Evolutionary conservation across 495 filamentous ascomycete species (phyloP), one percentile per base, ranked within the genome.

Genomic region (Penicillium atrosanguineum): DNA sequence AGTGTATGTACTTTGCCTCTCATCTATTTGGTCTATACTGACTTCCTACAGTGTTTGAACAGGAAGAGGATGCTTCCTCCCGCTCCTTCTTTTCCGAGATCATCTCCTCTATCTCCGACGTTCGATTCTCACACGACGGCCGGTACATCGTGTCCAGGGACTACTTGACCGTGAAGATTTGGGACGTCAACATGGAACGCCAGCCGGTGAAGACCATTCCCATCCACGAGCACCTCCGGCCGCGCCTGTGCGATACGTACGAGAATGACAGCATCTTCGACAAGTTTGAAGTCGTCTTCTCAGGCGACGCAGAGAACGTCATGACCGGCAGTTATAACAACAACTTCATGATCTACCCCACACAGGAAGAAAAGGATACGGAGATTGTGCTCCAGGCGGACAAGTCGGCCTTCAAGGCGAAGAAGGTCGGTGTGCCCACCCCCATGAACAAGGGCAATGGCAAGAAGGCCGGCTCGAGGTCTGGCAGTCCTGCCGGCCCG

Each of bases 241-340:
- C 94, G 5, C 84, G 93, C 37, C 81, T 98, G 37, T 98, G 94
- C 75, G 94, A 98, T 61, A 98, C 94, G 6, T 98, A 98, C 65
- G 94, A 98, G 72, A 98, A 98, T 58, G 94, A 98, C 67, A 95
- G 90, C 71, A 98, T 98, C 66, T 98, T 98, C 63, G 94, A 98
- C 79, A 98, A 98, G 71, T 98, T 98, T 59, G 94, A 98, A 74
- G 94, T 98, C 51, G 95, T 97, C 37, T 97, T 98, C 73, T 97
- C 93, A 4, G 94, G 94, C 15, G 94, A 97, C 70, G 91, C 91
- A 8, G 93, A 95, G 78, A 97, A 98, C 64, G 94, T 97, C 53
- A 98, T 98, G 94, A 98, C 94, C 6, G 94, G 94, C 60, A 95
- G 90, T 68, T 98, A 98, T 79, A 98, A 98, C 83, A 98, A 98